These are phyloP conservation scores for Syzygium malaccense DNA, from an alignment of 441 rosid genomes.

Conservation along the genomic window DNA sequence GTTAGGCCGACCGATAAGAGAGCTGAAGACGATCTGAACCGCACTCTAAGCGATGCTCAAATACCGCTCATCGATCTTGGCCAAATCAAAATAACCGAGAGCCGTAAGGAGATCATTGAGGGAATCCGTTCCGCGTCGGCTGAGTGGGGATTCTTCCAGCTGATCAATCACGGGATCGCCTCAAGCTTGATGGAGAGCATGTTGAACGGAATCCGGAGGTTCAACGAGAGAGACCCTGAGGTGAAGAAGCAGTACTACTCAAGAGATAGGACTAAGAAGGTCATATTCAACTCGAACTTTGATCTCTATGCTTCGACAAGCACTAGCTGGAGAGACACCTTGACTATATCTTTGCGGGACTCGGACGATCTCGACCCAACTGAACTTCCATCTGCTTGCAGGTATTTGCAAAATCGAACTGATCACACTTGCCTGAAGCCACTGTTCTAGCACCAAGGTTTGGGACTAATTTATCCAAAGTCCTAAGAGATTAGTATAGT, in stretches of 20 bases:
- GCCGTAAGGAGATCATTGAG: neutral
- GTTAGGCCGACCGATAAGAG: neutral
- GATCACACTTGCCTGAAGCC: neutral
- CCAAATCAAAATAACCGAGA: neutral
- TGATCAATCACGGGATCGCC: neutral
- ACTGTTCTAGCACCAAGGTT: neutral
- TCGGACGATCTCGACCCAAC: neutral
- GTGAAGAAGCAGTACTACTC: neutral
- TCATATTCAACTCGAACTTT: neutral
- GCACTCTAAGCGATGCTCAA: neutral
- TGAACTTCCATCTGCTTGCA: neutral
- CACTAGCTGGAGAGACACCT: neutral
- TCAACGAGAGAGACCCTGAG: neutral
- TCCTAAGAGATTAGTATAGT: neutral
- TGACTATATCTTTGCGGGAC: neutral
- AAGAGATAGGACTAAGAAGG: neutral
- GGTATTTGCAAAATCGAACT: neutral
- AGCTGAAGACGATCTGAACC: neutral
- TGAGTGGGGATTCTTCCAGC: neutral
- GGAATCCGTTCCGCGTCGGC: neutral
- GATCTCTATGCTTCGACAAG: neutral
- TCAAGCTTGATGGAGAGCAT: neutral
- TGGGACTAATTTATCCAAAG: neutral
- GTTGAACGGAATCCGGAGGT: neutral
- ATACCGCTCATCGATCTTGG: neutral